phyloP scores from a whole-genome alignment of 768 basidiomycete genomes.

The Calocybe gangraenosa region DNA sequence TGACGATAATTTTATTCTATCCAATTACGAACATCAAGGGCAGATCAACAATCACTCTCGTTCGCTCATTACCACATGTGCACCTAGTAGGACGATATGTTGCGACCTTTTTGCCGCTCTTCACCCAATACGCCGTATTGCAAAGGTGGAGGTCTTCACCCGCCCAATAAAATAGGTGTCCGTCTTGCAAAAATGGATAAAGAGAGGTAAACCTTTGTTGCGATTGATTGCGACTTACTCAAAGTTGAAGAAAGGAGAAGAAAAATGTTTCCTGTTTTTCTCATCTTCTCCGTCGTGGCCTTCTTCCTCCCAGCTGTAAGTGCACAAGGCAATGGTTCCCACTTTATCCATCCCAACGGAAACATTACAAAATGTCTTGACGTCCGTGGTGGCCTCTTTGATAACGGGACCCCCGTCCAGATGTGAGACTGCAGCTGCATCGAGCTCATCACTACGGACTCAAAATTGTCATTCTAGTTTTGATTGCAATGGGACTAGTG shows the following conservation, averaged over 20 bases:
- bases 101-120: no score
- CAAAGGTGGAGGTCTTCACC: no score
- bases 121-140: no score
- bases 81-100: no score
- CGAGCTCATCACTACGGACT: no score
- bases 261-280: background rate
- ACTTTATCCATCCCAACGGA: slow-evolving; percentile 20
- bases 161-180: no score
- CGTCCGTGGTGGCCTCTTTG: slow-evolving; percentile 23
- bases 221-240: background rate
- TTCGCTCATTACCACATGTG: no score
- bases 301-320: background rate
- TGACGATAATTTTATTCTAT: no score
- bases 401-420: slow-evolving; percentile 29
- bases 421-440: slow-evolving; percentile 18
- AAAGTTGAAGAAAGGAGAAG: background rate
- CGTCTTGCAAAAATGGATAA: background rate
- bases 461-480: background rate
- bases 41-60: no score
- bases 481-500: slow-evolving; percentile 1
- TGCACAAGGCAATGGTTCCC: background rate
- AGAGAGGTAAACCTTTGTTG: background rate
- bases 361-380: slow-evolving; percentile 24
- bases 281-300: background rate
- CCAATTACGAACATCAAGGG: no score